phyloP scores from a whole-genome alignment of 176 grass and related monocot species.

The Ananas comosus region DNA sequence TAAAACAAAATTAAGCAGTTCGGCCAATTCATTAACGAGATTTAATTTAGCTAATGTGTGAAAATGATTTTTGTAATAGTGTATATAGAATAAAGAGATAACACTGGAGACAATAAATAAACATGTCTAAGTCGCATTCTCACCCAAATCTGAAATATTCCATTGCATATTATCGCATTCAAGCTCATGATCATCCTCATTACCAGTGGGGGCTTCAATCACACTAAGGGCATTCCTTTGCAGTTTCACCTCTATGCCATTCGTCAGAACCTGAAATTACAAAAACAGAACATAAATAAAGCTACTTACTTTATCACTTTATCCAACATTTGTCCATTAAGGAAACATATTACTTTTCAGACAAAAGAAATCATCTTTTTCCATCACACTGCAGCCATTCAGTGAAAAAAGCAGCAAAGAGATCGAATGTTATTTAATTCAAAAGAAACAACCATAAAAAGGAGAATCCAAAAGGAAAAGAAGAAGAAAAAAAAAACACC shows the following conservation, averaged over 20 bases:
- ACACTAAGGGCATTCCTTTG: slow-evolving; percentile 72
- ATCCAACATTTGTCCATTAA: no score
- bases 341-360: no score
- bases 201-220: slow-evolving; percentile 58
- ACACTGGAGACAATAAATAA: background rate
- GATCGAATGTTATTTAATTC: background rate
- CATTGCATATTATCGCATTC: slow-evolving; percentile 47
- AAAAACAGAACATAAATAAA: background rate
- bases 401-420: background rate
- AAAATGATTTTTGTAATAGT: background rate
- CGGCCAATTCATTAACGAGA: background rate
- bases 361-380: background rate
- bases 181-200: slow-evolving; percentile 48
- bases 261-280: slow-evolving; percentile 48
- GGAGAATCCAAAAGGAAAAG: no score
- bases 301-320: background rate
- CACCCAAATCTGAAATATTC: slow-evolving; percentile 42
- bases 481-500: no score
- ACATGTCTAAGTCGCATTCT: slow-evolving; percentile 6
- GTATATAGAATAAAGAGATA: background rate
- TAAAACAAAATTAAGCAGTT: background rate
- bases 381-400: background rate
- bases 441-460: background rate
- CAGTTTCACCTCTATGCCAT: slow-evolving; percentile 72
- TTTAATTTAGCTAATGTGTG: background rate